Base-by-base conservation (phyloP, 2,329 filamentous ascomycete species). In the Blastomyces silverae region DNA sequence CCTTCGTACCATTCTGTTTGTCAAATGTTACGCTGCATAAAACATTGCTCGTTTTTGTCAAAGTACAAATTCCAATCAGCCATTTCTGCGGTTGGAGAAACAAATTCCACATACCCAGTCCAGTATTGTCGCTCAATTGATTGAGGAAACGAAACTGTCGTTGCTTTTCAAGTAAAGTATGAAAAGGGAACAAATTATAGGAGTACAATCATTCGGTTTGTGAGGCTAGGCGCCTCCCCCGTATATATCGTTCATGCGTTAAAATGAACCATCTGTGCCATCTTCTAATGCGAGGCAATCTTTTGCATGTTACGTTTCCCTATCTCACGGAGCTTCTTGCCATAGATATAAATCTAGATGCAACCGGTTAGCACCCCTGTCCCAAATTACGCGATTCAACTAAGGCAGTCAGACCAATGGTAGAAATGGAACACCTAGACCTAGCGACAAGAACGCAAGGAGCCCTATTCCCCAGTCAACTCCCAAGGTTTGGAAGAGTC, bases 401-500 rank as follows among this genome's bases (percentile, higher is more conserved):
- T 15, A n/a, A 44, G 59, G 59, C 17, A 8, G 8, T 42, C 59
- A 22, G 44, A 63, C 61, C 48, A 63, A 37, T 31, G 61, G 61
- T 11, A 63, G 50, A 11, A 63, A 63, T 20, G 61, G 61, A 28
- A 52, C 50, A 31, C 61, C 61, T 42, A 63, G 50, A 55, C 61
- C 61, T 8, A 63, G 48, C 13, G 61, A 55, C 25, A 63, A 63
- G 17, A 63, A 63, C 11, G 61, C 61, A n/a, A 63, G 52, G 20
- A 63, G 37, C n/a, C 61, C 61, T 28, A 25, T 20, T 5, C 61
- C 61, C 61, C 61, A 63, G 50, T 44, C 61, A n/a, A 63, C 50
- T 25, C 61, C 61, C 22, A 63, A 4, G 3, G 61, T 28, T 15
- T 42, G 28, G 37, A 63, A 63, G 46, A 63, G 61, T 25, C 39